Evolutionary conservation across 495 filamentous ascomycete species (phyloP).

Genomic region (Aspergillus homomorphus): DNA sequence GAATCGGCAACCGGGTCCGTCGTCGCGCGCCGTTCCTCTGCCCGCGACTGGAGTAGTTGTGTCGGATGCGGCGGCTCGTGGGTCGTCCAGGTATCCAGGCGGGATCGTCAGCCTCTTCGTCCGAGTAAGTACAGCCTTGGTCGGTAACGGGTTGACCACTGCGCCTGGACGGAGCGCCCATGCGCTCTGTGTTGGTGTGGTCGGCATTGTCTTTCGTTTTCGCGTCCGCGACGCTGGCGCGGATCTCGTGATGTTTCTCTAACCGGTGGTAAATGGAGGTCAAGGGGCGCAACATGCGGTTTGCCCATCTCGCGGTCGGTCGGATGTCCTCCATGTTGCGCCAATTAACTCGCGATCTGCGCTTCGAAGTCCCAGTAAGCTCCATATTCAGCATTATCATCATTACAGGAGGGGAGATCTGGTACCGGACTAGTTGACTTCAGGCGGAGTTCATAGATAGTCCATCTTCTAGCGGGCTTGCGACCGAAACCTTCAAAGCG

Average conservation of each 20-base stretch:
- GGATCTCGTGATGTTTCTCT: conserved; percentile 42
- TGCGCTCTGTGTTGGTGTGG: neutral
- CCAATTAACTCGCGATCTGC: neutral
- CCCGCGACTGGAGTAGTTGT: conserved; percentile 38
- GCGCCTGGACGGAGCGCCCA: conserved; percentile 2
- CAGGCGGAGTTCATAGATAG: conserved; percentile 10
- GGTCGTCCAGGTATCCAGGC: conserved; percentile 43
- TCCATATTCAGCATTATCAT: neutral
- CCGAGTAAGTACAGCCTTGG: conserved; percentile 27
- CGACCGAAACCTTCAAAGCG: neutral
- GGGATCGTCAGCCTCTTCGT: conserved; percentile 41
- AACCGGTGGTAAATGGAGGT: conserved; percentile 45
- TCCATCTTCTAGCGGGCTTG: conserved; percentile 15
- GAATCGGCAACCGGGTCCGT: conserved; percentile 33
- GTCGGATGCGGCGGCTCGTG: conserved; percentile 34
- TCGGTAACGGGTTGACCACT: conserved; percentile 1
- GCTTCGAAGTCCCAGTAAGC: neutral
- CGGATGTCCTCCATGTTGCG: conserved; percentile 42
- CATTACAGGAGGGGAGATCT: neutral
- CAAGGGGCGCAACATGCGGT: conserved; percentile 47
- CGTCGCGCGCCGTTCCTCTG: conserved; percentile 23
- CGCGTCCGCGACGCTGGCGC: conserved; percentile 33
- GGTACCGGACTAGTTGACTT: neutral
- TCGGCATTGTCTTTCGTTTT: conserved; percentile 20
- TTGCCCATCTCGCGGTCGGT: conserved; percentile 47